Conservation (phyloP, 2,329 filamentous ascomycete genomes). For the Colletotrichum magnum region DNA sequence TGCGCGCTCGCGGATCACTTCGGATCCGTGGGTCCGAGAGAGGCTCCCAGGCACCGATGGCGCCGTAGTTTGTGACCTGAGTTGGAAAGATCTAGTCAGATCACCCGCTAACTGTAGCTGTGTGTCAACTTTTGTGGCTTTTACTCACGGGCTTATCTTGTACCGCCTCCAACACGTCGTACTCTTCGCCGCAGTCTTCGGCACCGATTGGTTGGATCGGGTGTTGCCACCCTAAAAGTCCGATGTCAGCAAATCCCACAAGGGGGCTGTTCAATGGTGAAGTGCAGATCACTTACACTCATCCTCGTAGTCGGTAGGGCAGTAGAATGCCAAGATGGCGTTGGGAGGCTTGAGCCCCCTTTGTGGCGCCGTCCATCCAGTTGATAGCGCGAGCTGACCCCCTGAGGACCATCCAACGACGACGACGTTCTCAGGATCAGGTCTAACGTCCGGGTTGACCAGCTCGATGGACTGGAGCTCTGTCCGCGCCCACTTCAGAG, state of each 20-base stretch:
- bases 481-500: constrained; percentile 56
- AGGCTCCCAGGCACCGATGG: constrained; percentile 25
- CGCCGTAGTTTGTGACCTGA: constrained; percentile 13
- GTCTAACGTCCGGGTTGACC: constrained; percentile 25
- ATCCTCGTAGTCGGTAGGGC: constrained; percentile 32
- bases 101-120: not conserved
- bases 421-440: constrained; percentile 52
- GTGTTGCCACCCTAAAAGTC: constrained; percentile 31
- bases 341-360: constrained; percentile 52
- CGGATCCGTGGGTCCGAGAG: constrained; percentile 26
- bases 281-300: constrained; percentile 8
- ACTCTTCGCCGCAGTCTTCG: constrained; percentile 33
- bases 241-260: not conserved
- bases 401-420: constrained; percentile 65
- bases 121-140: too few species aligned
- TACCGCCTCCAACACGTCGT: constrained; percentile 48
- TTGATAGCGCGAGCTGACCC: constrained; percentile 60
- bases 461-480: constrained; percentile 50
- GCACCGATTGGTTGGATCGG: constrained; percentile 42
- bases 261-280: not conserved
- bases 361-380: constrained; percentile 53
- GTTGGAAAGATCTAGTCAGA: not conserved
- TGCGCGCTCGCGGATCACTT: constrained; percentile 52
- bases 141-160: constrained; percentile 20
- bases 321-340: constrained; percentile 27